These are phyloP conservation scores for Hanseniaspora lachancei DNA, from an alignment of 805 yeast species.

Conservation along the genomic window DNA sequence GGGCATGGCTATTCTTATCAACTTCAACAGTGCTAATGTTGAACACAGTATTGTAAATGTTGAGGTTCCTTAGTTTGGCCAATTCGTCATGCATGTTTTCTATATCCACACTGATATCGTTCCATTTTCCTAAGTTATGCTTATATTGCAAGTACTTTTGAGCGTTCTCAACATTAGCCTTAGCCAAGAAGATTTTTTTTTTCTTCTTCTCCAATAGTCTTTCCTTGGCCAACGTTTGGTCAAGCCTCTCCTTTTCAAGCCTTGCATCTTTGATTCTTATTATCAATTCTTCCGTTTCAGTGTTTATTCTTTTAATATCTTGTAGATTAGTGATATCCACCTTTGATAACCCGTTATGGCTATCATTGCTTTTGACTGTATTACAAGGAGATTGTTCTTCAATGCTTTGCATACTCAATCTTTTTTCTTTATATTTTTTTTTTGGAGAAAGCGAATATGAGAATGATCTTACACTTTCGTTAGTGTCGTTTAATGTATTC, in stretches of 20 bases:
- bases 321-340: conserved; percentile 20
- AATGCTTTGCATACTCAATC: conserved; percentile 20
- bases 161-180: conserved; percentile 36
- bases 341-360: conserved; percentile 39
- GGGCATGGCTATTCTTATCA: not conserved
- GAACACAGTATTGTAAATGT: conserved; percentile 74
- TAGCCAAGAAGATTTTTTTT: conserved; percentile 35
- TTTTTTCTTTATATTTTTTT: conserved; percentile 19
- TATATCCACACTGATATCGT: conserved; percentile 50
- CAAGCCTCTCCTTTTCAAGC: conserved; percentile 32
- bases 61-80: conserved; percentile 58
- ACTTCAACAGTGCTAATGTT: conserved; percentile 71
- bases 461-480: conserved; percentile 35
- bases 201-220: conserved; percentile 36
- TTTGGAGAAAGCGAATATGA: conserved; percentile 37
- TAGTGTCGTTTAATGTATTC: conserved; percentile 19
- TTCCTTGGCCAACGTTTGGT: conserved; percentile 33
- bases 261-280: conserved; percentile 23
- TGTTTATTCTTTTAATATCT: conserved; percentile 25
- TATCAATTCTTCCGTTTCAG: conserved; percentile 18
- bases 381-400: conserved; percentile 16
- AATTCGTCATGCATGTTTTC: conserved; percentile 51
- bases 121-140: conserved; percentile 41
- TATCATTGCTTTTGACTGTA: conserved; percentile 26
- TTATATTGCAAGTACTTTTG: conserved; percentile 39